Base-by-base conservation (phyloP, 2,329 filamentous ascomycete species). In the Dactylellina leptospora region DNA sequence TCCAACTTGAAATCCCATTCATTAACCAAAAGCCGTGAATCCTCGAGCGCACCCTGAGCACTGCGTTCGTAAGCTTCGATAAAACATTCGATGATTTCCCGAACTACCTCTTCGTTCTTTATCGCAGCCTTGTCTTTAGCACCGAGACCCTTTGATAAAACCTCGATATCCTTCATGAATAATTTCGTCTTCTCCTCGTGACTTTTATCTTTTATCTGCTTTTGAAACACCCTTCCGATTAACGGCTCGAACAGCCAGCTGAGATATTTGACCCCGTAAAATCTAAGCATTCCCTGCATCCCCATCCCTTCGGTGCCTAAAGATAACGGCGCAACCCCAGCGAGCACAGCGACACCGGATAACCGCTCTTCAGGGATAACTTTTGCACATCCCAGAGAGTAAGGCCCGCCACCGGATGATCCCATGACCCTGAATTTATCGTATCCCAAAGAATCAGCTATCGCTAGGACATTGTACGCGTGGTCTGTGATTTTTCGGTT, bases 321-420 rank as follows among this genome's bases (percentile, higher is more conserved):
- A 1, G 75, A 76, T 79, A 79, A 82, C 0, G 78, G 79, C 5
- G 77, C 76, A 1, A 76, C 77, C 9, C 78, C 78, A 5, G 79
- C 79, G 33, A 82, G 74, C 8, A 83, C 74, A 1, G 79, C 80
- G 3, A 81, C 80, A 0, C 76, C 79, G 0, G 78, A 76, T n/a
- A 83, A 64, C 48, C 75, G 77, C 3, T 72, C 58, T 9, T 28
- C n/a, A 13, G 66, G 58, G 18, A 72, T 58, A 2, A 50, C 25
- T 20, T 73, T 60, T 1, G 72, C 66, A 27, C 72, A 74, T 3
- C 66, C 72, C 13, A 74, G 54, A 0, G 54, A 45, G 47, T 59
- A 72, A 20, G 72, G 72, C 2, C 64, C 72, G 9, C 72, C 72
- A 23, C 72, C 72, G 1, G 64, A 72, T 18, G 40, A 20, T 2